A percentile compares a stretch with the other conserved stretches of the same genome.
phyloP scores from a whole-genome alignment of 805 yeast genomes.

The Suhomyces emberorum region DNA sequence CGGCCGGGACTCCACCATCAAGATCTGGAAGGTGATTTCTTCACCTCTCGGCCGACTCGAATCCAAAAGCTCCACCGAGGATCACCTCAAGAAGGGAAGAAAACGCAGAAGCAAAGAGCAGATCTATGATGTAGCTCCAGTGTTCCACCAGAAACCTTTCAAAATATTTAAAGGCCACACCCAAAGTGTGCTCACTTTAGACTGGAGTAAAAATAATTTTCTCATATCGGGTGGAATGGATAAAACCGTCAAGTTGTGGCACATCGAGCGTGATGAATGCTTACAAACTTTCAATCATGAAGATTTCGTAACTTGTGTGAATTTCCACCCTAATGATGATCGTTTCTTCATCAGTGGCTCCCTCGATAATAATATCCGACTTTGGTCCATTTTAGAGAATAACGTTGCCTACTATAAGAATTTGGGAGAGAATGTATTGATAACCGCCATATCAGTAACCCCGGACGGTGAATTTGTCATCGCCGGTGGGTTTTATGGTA shows the following conservation, averaged over 20 bases:
- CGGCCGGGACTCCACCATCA: slow-evolving; percentile 66
- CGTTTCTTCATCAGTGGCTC: slow-evolving; percentile 82
- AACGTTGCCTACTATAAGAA: slow-evolving; percentile 51
- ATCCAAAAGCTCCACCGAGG: slow-evolving; percentile 13
- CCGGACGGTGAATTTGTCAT: slow-evolving; percentile 59
- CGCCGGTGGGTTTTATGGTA: slow-evolving; percentile 81
- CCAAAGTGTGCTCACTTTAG: slow-evolving; percentile 66
- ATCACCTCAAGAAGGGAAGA: slow-evolving; percentile 15
- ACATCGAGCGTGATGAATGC: slow-evolving; percentile 62
- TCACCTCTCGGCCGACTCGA: slow-evolving; percentile 67
- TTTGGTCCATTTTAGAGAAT: slow-evolving; percentile 84
- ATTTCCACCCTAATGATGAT: slow-evolving; percentile 83
- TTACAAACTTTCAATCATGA: slow-evolving; percentile 64
- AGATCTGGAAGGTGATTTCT: slow-evolving; percentile 77
- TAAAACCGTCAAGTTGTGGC: slow-evolving; percentile 81
- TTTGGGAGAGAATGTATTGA: slow-evolving; percentile 58
- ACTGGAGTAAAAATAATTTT: slow-evolving; percentile 88
- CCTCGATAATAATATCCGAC: slow-evolving; percentile 65
- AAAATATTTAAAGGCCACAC: slow-evolving; percentile 64
- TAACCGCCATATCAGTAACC: slow-evolving; percentile 73
- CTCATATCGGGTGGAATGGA: slow-evolving; percentile 82
- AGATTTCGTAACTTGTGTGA: slow-evolving; percentile 80
- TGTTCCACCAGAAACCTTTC: slow-evolving; percentile 67
- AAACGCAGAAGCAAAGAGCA: slow-evolving; percentile 3
- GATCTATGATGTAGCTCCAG: slow-evolving; percentile 58